Conservation (phyloP, 1,139 yeast species). For the Blastobotrys capitulatus region DNA sequence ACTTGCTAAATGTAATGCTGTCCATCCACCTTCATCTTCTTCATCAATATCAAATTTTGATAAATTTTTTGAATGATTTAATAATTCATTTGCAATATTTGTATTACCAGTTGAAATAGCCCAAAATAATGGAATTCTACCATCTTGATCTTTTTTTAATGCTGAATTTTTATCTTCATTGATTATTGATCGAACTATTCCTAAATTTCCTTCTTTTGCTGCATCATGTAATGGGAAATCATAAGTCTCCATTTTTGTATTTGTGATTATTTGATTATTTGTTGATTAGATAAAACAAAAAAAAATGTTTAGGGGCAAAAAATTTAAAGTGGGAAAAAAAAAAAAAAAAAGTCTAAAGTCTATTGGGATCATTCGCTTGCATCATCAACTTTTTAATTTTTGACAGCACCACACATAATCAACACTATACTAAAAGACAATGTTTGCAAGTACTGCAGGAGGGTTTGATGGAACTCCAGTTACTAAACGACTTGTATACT, state of each 20-base stretch:
- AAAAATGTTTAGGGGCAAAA: too few relatives aligned
- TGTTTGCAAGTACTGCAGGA: constrained; percentile 41
- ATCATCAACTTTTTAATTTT: too few relatives aligned
- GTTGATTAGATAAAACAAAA: too few relatives aligned
- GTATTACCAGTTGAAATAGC: constrained; percentile 63
- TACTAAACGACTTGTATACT: constrained; percentile 42
- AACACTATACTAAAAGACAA: constrained; percentile 10
- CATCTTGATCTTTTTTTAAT: constrained; percentile 57
- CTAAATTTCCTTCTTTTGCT: constrained; percentile 49
- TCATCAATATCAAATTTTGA: constrained; percentile 57
- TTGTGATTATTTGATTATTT: too few relatives aligned
- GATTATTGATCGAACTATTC: constrained; percentile 46
- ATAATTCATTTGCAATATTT: constrained; percentile 48
- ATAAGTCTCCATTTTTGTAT: neutral
- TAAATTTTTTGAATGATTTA: constrained; percentile 36
- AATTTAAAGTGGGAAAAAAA: neutral
- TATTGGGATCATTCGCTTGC: constrained; percentile 1
- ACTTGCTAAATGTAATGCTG: constrained; percentile 76
- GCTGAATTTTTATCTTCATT: constrained; percentile 45
- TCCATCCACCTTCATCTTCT: constrained; percentile 78
- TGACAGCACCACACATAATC: too few relatives aligned
- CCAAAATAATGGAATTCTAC: constrained; percentile 85
- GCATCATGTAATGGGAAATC: constrained; percentile 48
- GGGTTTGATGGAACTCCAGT: constrained; percentile 62
- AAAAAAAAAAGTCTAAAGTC: too few relatives aligned